Base-by-base conservation (phyloP, 805 yeast species). In the Debaryomyces hansenii region DNA sequence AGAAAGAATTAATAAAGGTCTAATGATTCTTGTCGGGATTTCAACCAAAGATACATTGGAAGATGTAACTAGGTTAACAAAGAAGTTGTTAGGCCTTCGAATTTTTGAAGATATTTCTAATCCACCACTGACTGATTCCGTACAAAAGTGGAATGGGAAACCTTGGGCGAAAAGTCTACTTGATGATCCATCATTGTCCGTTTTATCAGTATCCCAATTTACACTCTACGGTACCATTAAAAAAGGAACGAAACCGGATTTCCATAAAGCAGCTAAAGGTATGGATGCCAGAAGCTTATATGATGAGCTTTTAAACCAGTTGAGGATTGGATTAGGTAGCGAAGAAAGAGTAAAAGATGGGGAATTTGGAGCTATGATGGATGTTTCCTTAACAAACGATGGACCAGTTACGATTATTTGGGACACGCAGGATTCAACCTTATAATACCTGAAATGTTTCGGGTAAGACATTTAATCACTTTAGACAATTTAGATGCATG, bases 321-420 rank as follows among this genome's bases (percentile, higher is more conserved):
- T 88, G 47, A 65, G 72, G 49, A 58, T 54, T 1, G 79, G 78
- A n/a, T 49, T 89, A 47, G 87, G 87, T 0, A 77, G 72, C 0
- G 82, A 75, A 0, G 61, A 58, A 5, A 80, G 79, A 40, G 96
- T 90, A 3, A 77, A 84, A 52, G 97, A 91, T 57, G 99, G 99
- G 2, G 74, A 80, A 45, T 94, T 94, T 62, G 99, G 98, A 0
- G 98, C 92, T 9, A 88, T 92, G 96, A 94, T 94, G 99, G 96
- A 89, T 52, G 97, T 95, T 12, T 78, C 78, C 1, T 66, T 92
- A 49, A 82, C 85, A 11, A 94, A 94, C 59, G 97, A 92, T 57
- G 98, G 98, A 1, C 98, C 98, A 0, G 90, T 88, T 0, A 92
- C 98, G 0, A 85, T 92, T 28, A 78, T 84, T 16, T 78, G 86